A percentile compares a stretch with the other conserved stretches of the same genome.
Conservation (phyloP, 1,284 basidiomycete species). For the Trametes sp. region DNA sequence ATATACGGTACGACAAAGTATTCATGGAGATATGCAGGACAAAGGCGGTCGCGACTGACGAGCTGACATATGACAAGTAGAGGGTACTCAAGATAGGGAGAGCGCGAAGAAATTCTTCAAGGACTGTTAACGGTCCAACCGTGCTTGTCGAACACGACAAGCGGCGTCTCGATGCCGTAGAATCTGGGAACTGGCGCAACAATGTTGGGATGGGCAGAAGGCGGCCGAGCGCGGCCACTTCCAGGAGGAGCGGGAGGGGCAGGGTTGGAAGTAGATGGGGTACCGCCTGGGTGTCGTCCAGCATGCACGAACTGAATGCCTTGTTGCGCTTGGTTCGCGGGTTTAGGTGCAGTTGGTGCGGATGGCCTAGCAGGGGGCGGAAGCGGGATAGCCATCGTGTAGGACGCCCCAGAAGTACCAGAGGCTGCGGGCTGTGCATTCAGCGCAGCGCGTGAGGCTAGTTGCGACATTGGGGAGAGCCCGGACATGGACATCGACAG, state of each 20-base stretch:
- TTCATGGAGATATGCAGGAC: neutral
- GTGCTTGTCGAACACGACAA: constrained; percentile 12
- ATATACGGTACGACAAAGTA: neutral
- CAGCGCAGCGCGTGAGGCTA: neutral
- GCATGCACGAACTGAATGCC: neutral
- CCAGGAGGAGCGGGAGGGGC: constrained; percentile 1
- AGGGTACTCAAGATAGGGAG: neutral
- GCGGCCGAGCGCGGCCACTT: neutral
- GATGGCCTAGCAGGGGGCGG: neutral
- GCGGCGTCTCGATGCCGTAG: constrained; percentile 17
- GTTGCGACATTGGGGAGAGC: neutral
- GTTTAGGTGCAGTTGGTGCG: neutral
- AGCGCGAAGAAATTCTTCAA: neutral
- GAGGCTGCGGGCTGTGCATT: neutral
- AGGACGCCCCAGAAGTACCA: neutral
- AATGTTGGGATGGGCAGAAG: neutral
- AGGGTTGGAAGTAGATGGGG: neutral
- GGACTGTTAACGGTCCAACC: constrained; percentile 16
- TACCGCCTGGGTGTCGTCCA: neutral
- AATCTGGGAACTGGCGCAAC: neutral
- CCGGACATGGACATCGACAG: neutral
- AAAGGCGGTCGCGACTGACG: neutral
- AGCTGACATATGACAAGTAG: neutral
- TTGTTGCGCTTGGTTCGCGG: neutral
- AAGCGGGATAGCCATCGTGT: neutral